Evolutionary conservation across 148 eudicot species (phyloP).

Genomic region (Limonium bicolor): DNA sequence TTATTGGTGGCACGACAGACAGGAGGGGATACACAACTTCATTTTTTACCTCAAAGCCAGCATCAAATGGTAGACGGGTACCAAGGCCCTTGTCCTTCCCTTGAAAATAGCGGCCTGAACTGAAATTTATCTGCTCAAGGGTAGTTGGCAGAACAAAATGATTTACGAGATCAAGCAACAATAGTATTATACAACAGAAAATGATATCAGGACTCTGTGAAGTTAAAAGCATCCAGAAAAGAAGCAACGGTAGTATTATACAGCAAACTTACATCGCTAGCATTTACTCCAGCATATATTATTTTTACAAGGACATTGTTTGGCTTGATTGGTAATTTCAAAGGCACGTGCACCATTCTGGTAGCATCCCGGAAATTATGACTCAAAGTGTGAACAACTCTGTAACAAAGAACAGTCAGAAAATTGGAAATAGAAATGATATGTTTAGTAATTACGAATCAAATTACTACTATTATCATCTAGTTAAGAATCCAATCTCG

Average conservation of each 20-base stretch:
- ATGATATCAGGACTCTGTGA: neutral
- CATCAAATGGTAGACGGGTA: constrained; percentile 72
- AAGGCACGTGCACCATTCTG: constrained; percentile 33
- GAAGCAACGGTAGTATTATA: neutral
- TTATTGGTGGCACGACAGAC: too few species aligned
- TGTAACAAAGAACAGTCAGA: constrained; percentile 15
- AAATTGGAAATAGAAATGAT: too few species aligned
- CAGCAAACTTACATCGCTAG: constrained; percentile 75
- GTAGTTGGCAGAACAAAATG: constrained; percentile 4
- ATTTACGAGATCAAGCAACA: neutral
- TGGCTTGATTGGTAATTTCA: constrained; percentile 54
- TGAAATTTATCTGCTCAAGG: constrained; percentile 69
- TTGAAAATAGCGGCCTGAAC: constrained; percentile 82
- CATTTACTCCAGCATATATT: constrained; percentile 89
- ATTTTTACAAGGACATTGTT: constrained; percentile 69
- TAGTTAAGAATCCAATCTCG: too few species aligned
- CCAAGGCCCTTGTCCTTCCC: constrained; percentile 32
- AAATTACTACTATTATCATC: too few species aligned
- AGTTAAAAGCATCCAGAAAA: neutral
- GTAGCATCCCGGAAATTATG: constrained; percentile 86
- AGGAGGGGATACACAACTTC: neutral
- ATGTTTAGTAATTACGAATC: too few species aligned
- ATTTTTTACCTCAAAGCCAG: constrained; percentile 78
- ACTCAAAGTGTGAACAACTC: constrained; percentile 73
- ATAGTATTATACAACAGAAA: neutral